phyloP scores from a whole-genome alignment of 257 asterid genomes.

The Solanum etuberosum region DNA sequence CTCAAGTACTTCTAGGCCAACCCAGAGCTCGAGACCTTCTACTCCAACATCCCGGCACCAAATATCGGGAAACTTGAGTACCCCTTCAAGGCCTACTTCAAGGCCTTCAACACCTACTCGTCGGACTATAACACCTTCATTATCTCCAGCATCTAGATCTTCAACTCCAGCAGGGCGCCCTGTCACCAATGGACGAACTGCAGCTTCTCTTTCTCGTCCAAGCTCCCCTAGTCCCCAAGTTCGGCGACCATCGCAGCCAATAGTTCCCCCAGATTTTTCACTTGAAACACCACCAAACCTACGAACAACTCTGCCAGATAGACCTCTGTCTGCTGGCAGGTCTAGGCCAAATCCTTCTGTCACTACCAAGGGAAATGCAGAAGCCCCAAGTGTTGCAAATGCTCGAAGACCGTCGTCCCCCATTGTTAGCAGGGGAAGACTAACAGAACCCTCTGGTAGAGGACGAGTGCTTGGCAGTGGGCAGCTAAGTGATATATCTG shows the following conservation, averaged over 20 bases:
- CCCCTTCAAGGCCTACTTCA: conserved; percentile 54
- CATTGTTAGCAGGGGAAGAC: conserved; percentile 62
- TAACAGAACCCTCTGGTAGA: conserved; percentile 59
- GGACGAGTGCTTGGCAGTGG: conserved; percentile 50
- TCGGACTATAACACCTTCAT: conserved; percentile 50
- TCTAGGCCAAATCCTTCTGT: conserved; percentile 64
- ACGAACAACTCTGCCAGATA: conserved; percentile 82
- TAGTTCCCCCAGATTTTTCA: conserved; percentile 70
- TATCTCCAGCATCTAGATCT: conserved; percentile 45
- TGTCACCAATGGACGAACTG: conserved; percentile 46
- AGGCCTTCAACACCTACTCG: conserved; percentile 98
- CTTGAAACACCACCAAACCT: conserved; percentile 92
- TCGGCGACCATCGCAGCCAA: conserved; percentile 65
- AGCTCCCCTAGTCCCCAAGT: conserved; percentile 86
- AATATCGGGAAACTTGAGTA: conserved; percentile 36
- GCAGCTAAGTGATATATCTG: conserved; percentile 33
- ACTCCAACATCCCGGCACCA: conserved; percentile 93
- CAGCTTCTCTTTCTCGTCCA: conserved; percentile 70
- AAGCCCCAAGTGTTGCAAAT: conserved; percentile 28
- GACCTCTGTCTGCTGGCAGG: conserved; percentile 95
- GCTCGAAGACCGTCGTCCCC: conserved; percentile 77
- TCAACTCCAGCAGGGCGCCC: conserved; percentile 49
- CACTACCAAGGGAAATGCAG: conserved; percentile 44
- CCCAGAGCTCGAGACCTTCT: conserved; percentile 88
- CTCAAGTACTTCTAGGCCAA: conserved; percentile 43